Percentiles rank a stretch among this genome's conserved stretches.
These are phyloP conservation scores for Botrytis aclada DNA, from an alignment of 2,329 filamentous ascomycete genomes.

Conservation along the genomic window DNA sequence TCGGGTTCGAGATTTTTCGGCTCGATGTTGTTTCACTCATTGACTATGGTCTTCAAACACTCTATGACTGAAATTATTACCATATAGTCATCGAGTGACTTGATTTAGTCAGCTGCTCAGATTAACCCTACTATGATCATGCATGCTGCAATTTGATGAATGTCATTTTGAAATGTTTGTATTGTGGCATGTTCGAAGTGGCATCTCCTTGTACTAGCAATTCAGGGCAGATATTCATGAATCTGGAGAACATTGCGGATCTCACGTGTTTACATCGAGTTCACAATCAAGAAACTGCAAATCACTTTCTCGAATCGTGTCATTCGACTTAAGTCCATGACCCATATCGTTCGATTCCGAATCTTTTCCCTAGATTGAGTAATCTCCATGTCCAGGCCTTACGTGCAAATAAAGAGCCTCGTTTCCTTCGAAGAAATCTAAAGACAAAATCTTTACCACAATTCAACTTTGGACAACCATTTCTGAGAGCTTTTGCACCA, in stretches of 20 bases:
- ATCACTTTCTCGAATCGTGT: neutral
- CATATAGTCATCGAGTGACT: neutral
- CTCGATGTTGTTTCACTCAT: no score
- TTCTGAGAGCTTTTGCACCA: neutral
- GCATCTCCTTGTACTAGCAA: neutral
- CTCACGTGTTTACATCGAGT: neutral
- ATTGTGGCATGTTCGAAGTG: neutral
- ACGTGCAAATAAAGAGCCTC: neutral
- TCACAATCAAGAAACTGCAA: neutral
- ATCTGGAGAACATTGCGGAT: neutral
- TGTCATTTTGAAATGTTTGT: accelerated
- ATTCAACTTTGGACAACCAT: neutral
- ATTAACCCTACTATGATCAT: no score
- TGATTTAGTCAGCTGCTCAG: neutral
- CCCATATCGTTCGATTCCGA: neutral
- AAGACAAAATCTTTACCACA: neutral
- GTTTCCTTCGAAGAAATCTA: neutral
- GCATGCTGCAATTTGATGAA: neutral
- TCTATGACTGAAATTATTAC: accelerated
- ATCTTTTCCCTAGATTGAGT: neutral
- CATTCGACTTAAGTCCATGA: neutral
- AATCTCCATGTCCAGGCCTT: neutral
- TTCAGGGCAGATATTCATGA: neutral
- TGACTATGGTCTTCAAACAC: neutral
- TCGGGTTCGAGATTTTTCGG: no score